These are phyloP conservation scores for Scutellaria barbata DNA, from an alignment of 257 asterid genomes.

Conservation along the genomic window DNA sequence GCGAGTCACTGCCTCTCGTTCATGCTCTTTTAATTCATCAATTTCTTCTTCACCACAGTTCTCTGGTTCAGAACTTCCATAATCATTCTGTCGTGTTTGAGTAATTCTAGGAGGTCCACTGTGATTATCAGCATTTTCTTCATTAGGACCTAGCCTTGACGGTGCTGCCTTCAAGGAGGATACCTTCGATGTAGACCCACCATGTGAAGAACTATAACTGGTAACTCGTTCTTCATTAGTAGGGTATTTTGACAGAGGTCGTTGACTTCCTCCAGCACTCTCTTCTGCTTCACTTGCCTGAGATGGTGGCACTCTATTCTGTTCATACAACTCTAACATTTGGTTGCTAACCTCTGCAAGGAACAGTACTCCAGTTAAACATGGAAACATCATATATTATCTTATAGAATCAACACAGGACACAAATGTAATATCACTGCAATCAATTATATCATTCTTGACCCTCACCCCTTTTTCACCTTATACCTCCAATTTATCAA, in stretches of 20 bases:
- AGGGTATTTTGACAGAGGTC: slow-evolving; percentile 56
- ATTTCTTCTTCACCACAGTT: slow-evolving; percentile 45
- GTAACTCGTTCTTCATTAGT: slow-evolving; percentile 52
- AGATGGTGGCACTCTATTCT: slow-evolving; percentile 64
- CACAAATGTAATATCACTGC: slow-evolving; percentile 18
- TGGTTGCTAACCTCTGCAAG: slow-evolving; percentile 97
- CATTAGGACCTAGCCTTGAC: slow-evolving; percentile 44
- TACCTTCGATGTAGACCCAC: slow-evolving; percentile 51
- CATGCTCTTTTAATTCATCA: slow-evolving; percentile 43
- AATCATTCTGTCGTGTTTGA: slow-evolving; percentile 43
- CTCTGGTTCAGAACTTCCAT: slow-evolving; percentile 38
- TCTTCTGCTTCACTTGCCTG: slow-evolving; percentile 85
- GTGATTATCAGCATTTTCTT: slow-evolving; percentile 39
- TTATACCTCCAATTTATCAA: slow-evolving; percentile 13
- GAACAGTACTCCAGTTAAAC: slow-evolving; percentile 30
- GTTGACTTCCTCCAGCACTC: slow-evolving; percentile 66
- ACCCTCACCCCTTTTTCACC: slow-evolving; percentile 35
- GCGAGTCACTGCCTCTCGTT: slow-evolving; percentile 42
- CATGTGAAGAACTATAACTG: slow-evolving; percentile 46
- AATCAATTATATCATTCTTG: slow-evolving; percentile 30
- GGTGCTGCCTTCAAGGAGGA: slow-evolving; percentile 54
- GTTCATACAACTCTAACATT: slow-evolving; percentile 87
- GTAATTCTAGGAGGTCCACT: slow-evolving; percentile 37
- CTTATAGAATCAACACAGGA: slow-evolving; percentile 25
- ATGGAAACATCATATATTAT: background rate